These are phyloP conservation scores for Fomes fomentarius DNA, from an alignment of 1,284 basidiomycete genomes.

Conservation along the genomic window DNA sequence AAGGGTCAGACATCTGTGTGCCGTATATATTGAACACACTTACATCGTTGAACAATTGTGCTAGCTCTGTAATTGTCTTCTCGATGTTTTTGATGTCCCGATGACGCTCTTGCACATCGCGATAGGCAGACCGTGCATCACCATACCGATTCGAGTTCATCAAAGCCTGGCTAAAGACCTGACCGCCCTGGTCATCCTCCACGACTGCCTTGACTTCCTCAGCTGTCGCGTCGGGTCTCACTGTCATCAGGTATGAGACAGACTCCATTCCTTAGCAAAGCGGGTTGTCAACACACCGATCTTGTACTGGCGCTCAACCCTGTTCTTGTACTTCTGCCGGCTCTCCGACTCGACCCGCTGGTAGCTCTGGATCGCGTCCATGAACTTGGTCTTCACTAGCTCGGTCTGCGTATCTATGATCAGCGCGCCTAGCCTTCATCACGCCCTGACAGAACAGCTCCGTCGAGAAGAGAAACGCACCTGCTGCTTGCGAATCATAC, in stretches of 20 bases:
- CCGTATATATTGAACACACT: slow-evolving; percentile 27
- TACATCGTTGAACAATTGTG: slow-evolving; percentile 94
- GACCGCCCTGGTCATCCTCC: slow-evolving; percentile 81
- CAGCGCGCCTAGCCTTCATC: background rate
- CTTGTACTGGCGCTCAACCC: slow-evolving; percentile 95
- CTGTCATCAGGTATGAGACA: slow-evolving; percentile 39
- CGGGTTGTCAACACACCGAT: slow-evolving; percentile 77
- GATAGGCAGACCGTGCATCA: slow-evolving; percentile 89
- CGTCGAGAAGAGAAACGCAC: slow-evolving; percentile 32
- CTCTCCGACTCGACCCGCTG: slow-evolving; percentile 94
- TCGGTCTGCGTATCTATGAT: slow-evolving; percentile 52
- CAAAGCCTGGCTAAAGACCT: slow-evolving; percentile 95
- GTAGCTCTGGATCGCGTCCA: slow-evolving; percentile 85
- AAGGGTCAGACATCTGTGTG: background rate
- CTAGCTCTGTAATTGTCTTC: slow-evolving; percentile 89
- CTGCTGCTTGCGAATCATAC: slow-evolving; percentile 84
- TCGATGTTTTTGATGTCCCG: slow-evolving; percentile 97
- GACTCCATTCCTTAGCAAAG: too few relatives aligned
- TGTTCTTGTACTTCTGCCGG: slow-evolving; percentile 91
- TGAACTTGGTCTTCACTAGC: slow-evolving; percentile 80
- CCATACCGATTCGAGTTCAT: slow-evolving; percentile 91
- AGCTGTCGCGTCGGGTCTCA: slow-evolving; percentile 93
- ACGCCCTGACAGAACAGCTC: slow-evolving; percentile 36
- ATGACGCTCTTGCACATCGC: slow-evolving; percentile 95
- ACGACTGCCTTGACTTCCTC: slow-evolving; percentile 90